phyloP scores from a whole-genome alignment of 2,329 filamentous ascomycete species.

The Phialophora chinensis region DNA sequence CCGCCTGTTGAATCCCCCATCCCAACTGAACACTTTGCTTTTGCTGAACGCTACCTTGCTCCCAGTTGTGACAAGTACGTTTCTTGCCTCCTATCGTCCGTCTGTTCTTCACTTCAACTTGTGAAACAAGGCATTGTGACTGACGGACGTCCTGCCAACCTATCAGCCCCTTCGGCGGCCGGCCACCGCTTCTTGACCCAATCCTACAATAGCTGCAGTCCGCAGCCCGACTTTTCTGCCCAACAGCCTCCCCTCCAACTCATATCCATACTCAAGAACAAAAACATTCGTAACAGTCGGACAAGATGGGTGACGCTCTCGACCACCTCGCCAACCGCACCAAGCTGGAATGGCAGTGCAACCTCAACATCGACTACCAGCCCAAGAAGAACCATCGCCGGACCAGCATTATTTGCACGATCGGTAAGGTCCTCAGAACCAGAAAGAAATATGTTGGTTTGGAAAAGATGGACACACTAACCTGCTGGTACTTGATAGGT shows the following conservation, averaged over 20 bases:
- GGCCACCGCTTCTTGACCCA: constrained; percentile 21
- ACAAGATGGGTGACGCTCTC: constrained; percentile 71
- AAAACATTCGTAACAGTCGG: constrained; percentile 3
- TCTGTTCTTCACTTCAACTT: background rate
- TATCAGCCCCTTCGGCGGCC: constrained; percentile 23
- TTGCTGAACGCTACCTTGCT: background rate
- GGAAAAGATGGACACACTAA: background rate
- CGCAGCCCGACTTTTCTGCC: constrained; percentile 12
- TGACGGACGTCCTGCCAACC: constrained; percentile 9
- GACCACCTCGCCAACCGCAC: constrained; percentile 84
- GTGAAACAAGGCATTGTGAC: constrained; percentile 17
- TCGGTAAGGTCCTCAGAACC: constrained; percentile 63
- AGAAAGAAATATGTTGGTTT: background rate
- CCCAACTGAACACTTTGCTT: constrained; percentile 4
- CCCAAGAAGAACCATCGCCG: constrained; percentile 90
- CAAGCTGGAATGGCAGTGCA: constrained; percentile 71
- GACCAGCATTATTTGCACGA: constrained; percentile 98
- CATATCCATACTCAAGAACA: constrained; percentile 1
- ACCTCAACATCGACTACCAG: constrained; percentile 86
- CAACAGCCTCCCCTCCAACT: constrained; percentile 4
- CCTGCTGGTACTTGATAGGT: constrained; percentile 51
- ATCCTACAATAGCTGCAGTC: background rate
- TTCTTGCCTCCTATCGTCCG: background rate
- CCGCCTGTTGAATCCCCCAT: constrained; percentile 12
- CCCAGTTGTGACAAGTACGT: constrained; percentile 12